phyloP scores from a whole-genome alignment of 1,284 basidiomycete species.

The Marasmius tenuissimus region DNA sequence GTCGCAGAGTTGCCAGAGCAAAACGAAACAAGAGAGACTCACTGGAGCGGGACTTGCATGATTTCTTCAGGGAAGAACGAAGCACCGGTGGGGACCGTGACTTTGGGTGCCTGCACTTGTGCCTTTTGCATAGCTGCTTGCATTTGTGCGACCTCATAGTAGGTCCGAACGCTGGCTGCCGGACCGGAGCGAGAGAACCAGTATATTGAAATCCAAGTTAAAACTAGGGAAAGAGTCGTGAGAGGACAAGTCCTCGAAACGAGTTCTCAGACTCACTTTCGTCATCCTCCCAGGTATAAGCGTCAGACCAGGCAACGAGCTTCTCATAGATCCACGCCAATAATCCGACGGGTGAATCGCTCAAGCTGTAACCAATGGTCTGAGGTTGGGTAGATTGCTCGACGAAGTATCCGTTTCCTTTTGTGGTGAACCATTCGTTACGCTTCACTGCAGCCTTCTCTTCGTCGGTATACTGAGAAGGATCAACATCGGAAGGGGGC shows the following conservation, averaged over 20 bases:
- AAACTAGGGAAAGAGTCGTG: conserved; percentile 22
- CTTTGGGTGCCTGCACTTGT: neutral
- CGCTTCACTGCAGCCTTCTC: conserved; percentile 24
- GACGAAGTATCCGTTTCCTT: conserved; percentile 28
- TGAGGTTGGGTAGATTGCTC: conserved; percentile 36
- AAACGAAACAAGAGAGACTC: neutral
- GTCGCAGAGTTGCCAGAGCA: neutral
- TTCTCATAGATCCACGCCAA: conserved; percentile 26
- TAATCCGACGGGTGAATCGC: conserved; percentile 44
- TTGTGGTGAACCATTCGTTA: conserved; percentile 15
- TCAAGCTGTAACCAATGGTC: conserved; percentile 38
- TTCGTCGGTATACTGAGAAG: conserved; percentile 11
- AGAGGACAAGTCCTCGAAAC: neutral
- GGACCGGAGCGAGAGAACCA: conserved; percentile 39
- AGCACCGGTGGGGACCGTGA: conserved; percentile 28
- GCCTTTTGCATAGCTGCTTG: neutral
- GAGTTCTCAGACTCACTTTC: conserved; percentile 21
- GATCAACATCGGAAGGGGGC: neutral
- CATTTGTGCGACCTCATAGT: conserved; percentile 28
- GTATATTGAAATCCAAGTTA: conserved; percentile 41
- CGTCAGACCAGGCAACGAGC: conserved; percentile 42
- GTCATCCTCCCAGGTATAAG: conserved; percentile 40
- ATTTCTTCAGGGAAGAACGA: conserved; percentile 32
- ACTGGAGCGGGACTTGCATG: neutral
- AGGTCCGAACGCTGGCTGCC: conserved; percentile 37